These are phyloP conservation scores for Carex sylvatica DNA, from an alignment of 202 grass and related monocot genomes.

Conservation along the genomic window DNA sequence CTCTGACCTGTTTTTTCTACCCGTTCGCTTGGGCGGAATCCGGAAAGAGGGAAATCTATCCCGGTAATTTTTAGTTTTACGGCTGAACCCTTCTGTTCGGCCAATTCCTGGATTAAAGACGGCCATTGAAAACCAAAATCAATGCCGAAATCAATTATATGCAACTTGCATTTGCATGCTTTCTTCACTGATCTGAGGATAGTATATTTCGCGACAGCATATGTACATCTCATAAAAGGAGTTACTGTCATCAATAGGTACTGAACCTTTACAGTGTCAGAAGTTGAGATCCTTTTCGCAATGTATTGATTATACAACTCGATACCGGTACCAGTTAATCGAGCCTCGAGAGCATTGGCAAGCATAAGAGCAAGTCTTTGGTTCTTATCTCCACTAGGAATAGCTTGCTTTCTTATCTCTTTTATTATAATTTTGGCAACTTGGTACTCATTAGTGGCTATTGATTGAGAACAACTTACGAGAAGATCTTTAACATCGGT, in stretches of 20 bases:
- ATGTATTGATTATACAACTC: conserved; percentile 33
- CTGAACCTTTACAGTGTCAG: conserved; percentile 31
- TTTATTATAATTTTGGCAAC: conserved; percentile 37
- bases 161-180: conserved; percentile 26
- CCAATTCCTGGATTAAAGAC: conserved; percentile 37
- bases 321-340: conserved; percentile 39
- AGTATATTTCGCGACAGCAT: conserved; percentile 45
- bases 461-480: conserved; percentile 41
- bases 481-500: conserved; percentile 53
- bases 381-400: conserved; percentile 30
- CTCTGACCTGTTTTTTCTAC: conserved; percentile 21
- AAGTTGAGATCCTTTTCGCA: neutral
- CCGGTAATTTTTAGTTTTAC: conserved; percentile 53
- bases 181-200: conserved; percentile 37
- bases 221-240: conserved; percentile 39
- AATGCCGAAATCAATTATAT: conserved; percentile 67
- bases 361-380: conserved; percentile 53
- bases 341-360: conserved; percentile 38
- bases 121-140: conserved; percentile 71
- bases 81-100: conserved; percentile 34
- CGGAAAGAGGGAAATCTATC: conserved; percentile 41
- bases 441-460: conserved; percentile 34
- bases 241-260: conserved; percentile 10
- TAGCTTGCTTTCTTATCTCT: conserved; percentile 38
- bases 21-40: conserved; percentile 41